Evolutionary conservation across 2,329 filamentous ascomycete species (phyloP).

Genomic region (Kalaharituber pfeilii): DNA sequence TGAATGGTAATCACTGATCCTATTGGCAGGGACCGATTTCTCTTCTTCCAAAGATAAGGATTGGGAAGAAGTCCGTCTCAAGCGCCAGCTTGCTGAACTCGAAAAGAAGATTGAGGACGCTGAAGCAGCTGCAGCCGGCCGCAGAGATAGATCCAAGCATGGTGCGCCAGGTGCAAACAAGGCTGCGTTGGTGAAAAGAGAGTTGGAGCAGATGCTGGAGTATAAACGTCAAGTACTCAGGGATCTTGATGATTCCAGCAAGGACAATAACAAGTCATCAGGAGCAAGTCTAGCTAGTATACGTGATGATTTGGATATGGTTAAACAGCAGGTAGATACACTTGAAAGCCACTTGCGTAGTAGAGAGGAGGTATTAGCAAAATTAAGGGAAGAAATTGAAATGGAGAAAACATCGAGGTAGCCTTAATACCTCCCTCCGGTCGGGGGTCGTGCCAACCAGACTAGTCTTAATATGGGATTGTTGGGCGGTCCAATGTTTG

Average conservation of each 20-base stretch:
- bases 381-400: conserved; percentile 67
- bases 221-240: conserved; percentile 73
- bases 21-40: conserved; percentile 58
- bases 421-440: no score
- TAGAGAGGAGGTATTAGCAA: conserved; percentile 56
- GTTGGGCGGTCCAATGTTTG: no score
- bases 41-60: conserved; percentile 68
- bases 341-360: conserved; percentile 65
- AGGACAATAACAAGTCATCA: conserved; percentile 28
- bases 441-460: no score
- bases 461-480: no score
- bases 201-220: conserved; percentile 83
- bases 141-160: conserved; percentile 32
- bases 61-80: conserved; percentile 91
- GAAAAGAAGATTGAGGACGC: conserved; percentile 75
- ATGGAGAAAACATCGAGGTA: conserved; percentile 46
- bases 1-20: no score
- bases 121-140: conserved; percentile 52
- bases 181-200: conserved; percentile 81
- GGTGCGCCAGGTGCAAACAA: conserved; percentile 47
- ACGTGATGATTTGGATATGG: conserved; percentile 67
- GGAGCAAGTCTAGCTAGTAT: conserved; percentile 50
- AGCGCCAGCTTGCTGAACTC: conserved; percentile 77
- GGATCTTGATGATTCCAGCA: conserved; percentile 54
- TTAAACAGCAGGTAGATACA: conserved; percentile 88